Base-by-base conservation (phyloP, 805 yeast species). In the Cyberlindnera meyerae region DNA sequence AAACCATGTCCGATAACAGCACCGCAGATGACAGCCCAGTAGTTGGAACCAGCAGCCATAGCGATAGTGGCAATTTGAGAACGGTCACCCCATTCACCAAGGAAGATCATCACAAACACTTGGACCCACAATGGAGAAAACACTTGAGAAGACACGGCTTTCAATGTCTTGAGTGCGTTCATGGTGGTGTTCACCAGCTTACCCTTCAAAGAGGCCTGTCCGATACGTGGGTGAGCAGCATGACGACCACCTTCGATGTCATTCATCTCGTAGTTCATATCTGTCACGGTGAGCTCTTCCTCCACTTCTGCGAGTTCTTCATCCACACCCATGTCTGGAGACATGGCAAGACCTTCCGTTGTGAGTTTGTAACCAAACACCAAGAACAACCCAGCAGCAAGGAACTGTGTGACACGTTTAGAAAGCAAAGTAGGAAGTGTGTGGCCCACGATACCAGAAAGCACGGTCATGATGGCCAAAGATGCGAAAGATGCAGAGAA, bases 21-120 rank as follows among this genome's bases (percentile, higher is more conserved):
- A 43, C 99, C 98, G 31, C 79, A 49, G 31, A 90, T 86, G 27
- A 89, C 95, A 48, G 71, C 70, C 89, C 93, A 80, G 63, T 87
- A 93, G 60, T 88, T 83, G 29, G 87, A 79, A 27, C 96, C 96
- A 1, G 98, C 96, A 36, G 97, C 97, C 94, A 93, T 83, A 27
- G 97, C 97, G 52, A 93, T 88, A 24, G 97, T 93, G 29, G 97
- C 96, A 38, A 93, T 87, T 65, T 93, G 99, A 11, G 97, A 88
- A 54, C 98, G 79, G 62, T 93, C 99, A 34, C 99, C 99, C 95
- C 97, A 88, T 65, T 93, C 99, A 43, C 97, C 98, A 33, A 93
- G 66, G 60, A 93, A 93, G 5, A 96, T 86, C 97, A 93, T 90
- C 36, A 78, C 77, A 56, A 93, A 93, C 5, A 90, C 90, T 66